These are phyloP conservation scores for Cercospora sp. DNA, from an alignment of 2,329 filamentous ascomycete genomes.

Conservation along the genomic window DNA sequence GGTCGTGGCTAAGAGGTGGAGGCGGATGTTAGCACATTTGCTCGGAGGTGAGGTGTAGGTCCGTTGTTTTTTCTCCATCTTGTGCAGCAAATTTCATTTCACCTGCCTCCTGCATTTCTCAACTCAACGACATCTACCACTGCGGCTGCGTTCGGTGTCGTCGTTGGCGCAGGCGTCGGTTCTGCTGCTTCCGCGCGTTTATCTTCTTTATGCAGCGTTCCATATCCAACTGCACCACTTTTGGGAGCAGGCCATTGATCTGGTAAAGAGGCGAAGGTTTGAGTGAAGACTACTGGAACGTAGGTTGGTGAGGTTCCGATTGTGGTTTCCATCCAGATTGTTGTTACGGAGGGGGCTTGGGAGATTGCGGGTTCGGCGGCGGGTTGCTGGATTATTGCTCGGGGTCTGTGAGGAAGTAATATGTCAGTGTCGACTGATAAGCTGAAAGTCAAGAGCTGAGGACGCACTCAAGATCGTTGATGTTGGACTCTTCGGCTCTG, in stretches of 20 bases:
- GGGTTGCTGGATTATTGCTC: constrained; percentile 22
- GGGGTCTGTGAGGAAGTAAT: constrained; percentile 27
- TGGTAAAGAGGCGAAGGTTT: constrained; percentile 34
- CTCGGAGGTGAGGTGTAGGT: not conserved
- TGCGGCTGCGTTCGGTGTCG: too few relatives aligned
- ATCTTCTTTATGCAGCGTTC: constrained; percentile 23
- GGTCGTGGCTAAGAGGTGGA: too few relatives aligned
- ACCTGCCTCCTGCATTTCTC: not conserved
- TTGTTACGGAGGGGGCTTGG: constrained; percentile 30
- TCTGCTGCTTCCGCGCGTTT: not conserved
- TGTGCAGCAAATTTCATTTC: not conserved
- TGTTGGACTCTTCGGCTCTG: not conserved
- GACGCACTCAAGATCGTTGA: not conserved
- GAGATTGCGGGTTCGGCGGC: constrained; percentile 13
- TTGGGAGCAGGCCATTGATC: constrained; percentile 32
- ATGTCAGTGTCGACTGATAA: too few relatives aligned
- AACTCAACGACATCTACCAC: not conserved
- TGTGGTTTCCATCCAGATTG: constrained; percentile 28
- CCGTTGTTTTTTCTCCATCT: not conserved
- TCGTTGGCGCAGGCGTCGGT: not conserved
- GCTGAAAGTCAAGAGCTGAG: too few relatives aligned
- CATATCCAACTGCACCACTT: constrained; percentile 33
- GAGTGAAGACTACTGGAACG: constrained; percentile 34
- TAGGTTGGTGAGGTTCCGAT: constrained; percentile 28
- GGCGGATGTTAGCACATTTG: not conserved